Evolutionary conservation across 305 asterid species (phyloP).

Genomic region (Rubia peregrina): DNA sequence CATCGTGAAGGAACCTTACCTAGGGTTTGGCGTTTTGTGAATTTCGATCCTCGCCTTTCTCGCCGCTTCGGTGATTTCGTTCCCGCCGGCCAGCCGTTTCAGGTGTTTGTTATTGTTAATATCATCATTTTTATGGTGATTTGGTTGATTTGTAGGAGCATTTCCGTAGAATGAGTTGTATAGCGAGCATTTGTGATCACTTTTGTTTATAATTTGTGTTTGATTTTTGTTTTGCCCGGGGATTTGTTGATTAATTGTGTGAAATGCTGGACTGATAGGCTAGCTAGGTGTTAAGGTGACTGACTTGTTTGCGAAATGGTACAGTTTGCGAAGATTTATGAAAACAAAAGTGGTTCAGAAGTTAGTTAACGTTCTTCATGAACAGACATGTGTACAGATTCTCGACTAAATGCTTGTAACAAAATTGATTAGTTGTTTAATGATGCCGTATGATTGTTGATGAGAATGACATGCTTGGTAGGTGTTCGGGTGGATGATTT

Average conservation of each 20-base stretch:
- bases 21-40: conserved; percentile 1
- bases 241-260: background rate
- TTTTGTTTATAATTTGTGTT: background rate
- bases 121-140: background rate
- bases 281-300: background rate
- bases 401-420: too few species aligned
- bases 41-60: conserved; percentile 1
- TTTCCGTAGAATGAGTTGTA: background rate
- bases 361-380: too few species aligned
- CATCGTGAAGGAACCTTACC: background rate
- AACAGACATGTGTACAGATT: too few species aligned
- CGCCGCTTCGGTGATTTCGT: background rate
- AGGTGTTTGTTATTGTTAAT: background rate
- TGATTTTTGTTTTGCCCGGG: background rate
- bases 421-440: background rate
- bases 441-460: background rate
- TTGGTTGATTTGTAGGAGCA: background rate
- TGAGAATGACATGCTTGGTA: too few species aligned
- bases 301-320: background rate
- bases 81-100: background rate
- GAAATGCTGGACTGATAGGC: background rate
- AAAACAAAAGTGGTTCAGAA: too few species aligned
- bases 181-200: background rate
- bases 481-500: background rate
- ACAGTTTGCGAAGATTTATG: background rate